These are phyloP conservation scores for Fusarium chaquense DNA, from an alignment of 2,329 filamentous ascomycete species.

Conservation along the genomic window DNA sequence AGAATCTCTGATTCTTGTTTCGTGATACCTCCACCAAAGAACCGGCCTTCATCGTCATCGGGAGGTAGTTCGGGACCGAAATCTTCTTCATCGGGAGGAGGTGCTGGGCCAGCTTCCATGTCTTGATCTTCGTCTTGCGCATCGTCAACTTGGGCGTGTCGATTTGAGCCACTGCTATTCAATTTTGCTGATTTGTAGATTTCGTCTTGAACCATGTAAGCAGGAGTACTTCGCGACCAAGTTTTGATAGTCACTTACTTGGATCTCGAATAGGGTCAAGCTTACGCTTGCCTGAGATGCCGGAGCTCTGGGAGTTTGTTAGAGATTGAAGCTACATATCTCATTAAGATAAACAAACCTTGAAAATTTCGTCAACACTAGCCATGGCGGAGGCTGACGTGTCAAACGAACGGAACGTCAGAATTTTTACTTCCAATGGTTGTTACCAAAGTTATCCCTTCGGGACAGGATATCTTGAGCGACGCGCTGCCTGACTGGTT, in stretches of 20 bases:
- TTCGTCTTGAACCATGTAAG: constrained; percentile 60
- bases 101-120: constrained; percentile 62
- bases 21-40: constrained; percentile 93
- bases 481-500: constrained; percentile 28
- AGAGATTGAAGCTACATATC: constrained; percentile 9
- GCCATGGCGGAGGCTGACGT: constrained; percentile 57
- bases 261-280: constrained; percentile 71
- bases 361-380: constrained; percentile 71
- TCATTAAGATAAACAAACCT: constrained; percentile 51
- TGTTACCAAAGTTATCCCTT: constrained; percentile 1
- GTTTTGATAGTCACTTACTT: constrained; percentile 58
- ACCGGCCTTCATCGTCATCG: constrained; percentile 84
- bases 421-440: neutral
- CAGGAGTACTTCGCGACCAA: neutral
- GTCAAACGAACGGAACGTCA: neutral
- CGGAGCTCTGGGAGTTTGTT: constrained; percentile 49
- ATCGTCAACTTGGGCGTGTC: constrained; percentile 60
- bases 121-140: constrained; percentile 62
- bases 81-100: constrained; percentile 65
- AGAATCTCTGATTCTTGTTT: constrained; percentile 84
- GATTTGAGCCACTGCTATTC: constrained; percentile 58
- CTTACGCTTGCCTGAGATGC: constrained; percentile 70
- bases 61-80: constrained; percentile 60
- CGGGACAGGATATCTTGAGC: constrained; percentile 25
- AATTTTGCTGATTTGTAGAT: constrained; percentile 73